phyloP scores from a whole-genome alignment of 495 filamentous ascomycete genomes.

The Podospora australis region DNA sequence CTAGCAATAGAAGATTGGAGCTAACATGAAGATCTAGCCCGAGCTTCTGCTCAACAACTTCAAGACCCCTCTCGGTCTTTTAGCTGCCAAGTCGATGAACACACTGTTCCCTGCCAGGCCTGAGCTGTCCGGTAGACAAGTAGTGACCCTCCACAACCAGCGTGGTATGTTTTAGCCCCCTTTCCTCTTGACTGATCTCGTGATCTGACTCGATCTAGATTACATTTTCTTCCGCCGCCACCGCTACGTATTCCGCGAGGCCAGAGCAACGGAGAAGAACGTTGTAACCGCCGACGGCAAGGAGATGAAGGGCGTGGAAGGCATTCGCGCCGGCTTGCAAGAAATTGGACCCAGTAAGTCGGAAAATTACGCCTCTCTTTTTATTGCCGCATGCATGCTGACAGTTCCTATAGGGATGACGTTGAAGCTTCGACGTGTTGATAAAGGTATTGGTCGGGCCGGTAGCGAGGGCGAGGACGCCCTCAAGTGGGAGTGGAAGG shows the following conservation, averaged over 20 bases:
- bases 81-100: constrained; percentile 82
- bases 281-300: constrained; percentile 85
- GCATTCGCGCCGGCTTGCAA: constrained; percentile 75
- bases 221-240: constrained; percentile 91
- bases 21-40: constrained; percentile 39
- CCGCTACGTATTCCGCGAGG: constrained; percentile 88
- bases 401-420: constrained; percentile 52
- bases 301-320: constrained; percentile 71
- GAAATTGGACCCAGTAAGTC: constrained; percentile 77
- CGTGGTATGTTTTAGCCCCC: constrained; percentile 32
- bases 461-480: constrained; percentile 66
- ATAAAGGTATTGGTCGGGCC: constrained; percentile 76
- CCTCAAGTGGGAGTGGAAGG: constrained; percentile 88
- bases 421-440: constrained; percentile 80
- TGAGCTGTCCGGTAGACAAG: constrained; percentile 76
- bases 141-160: constrained; percentile 90
- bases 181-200: neutral
- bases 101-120: constrained; percentile 76
- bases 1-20: neutral
- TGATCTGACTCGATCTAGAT: constrained; percentile 38
- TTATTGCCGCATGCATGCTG: no score
- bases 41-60: constrained; percentile 96
- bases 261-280: constrained; percentile 74
- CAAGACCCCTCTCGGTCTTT: constrained; percentile 80
- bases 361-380: no score